Conservation (phyloP, 2,329 filamentous ascomycete species). For the Botrytis deweyae region DNA sequence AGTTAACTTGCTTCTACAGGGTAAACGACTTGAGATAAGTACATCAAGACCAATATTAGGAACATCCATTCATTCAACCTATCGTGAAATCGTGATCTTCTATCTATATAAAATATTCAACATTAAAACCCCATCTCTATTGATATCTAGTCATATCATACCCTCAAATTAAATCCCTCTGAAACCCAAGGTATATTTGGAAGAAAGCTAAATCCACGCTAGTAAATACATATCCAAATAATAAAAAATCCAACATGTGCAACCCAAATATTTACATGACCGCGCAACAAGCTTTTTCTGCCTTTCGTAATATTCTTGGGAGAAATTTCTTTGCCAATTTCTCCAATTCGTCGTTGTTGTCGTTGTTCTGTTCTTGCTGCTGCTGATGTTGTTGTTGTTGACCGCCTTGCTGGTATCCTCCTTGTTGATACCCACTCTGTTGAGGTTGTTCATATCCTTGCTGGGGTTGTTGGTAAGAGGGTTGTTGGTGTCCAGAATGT, state of each 20-base stretch:
- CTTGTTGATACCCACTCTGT: slow-evolving; percentile 36
- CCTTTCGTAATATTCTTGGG: slow-evolving; percentile 37
- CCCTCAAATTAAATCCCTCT: background rate
- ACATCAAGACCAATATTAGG: background rate
- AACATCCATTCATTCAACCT: background rate
- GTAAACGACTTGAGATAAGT: background rate
- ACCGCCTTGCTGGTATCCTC: slow-evolving; percentile 41
- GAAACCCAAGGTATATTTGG: background rate
- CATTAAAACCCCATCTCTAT: background rate
- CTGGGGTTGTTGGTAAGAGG: slow-evolving; percentile 40
- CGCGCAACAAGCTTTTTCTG: slow-evolving; percentile 37
- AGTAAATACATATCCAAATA: background rate
- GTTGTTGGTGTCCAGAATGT: slow-evolving; percentile 46
- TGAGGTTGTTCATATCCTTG: slow-evolving; percentile 45
- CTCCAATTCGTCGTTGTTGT: slow-evolving; percentile 38
- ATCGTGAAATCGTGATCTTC: slow-evolving; percentile 9
- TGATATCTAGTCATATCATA: background rate
- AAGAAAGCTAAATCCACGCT: background rate
- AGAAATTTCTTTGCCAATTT: slow-evolving; percentile 38
- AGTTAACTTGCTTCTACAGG: too few species aligned
- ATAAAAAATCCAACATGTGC: background rate
- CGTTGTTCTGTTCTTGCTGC: slow-evolving; percentile 38
- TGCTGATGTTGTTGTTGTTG: background rate
- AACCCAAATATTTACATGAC: slow-evolving; percentile 34
- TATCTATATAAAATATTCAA: background rate